Evolutionary conservation across 1,284 basidiomycete species (phyloP), one percentile per base, ranked within the genome.

Genomic region (Ceratobasidium sp.): DNA sequence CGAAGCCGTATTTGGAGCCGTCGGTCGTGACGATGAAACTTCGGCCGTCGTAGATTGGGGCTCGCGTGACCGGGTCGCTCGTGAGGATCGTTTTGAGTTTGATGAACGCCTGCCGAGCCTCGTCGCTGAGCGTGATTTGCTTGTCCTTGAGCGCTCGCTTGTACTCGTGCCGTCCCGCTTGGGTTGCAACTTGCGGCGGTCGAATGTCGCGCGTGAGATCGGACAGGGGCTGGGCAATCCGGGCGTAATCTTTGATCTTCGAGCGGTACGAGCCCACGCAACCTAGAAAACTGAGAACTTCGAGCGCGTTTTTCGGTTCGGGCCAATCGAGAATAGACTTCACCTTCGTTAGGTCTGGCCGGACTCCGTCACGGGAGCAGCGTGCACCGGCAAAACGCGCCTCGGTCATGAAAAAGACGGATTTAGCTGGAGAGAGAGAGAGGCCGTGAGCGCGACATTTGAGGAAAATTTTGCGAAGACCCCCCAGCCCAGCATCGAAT

Each of bases 1-100:
- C 85, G 78, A 86, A 86, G 3, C 82, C 84, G 26, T 82, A 79
- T 42, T 81, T 82, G 4, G 82, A 85, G 0, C 84, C 84, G 64
- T 86, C 85, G 0, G 84, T 84, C 0, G 85, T 86, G 26, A 86
- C 59, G 0, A 83, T 82, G 80, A 86, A 87, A 3, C 81, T 80
- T 0, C 82, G 79, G 5, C 79, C 79, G 0, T 85, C 85, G 70
- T 86, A 81, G 83, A 48, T 67, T 64, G 20, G 84, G 82, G 12
- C 70, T 80, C 33, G 75, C 44, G 85, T 78, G 0, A 86, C 79
- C 1, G 85, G 85, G 50, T 85, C 82, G 28, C 80, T 79, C 20
- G 81, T 82, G 2, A 86, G 78, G 0, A 78, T 50, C 2, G 71
- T 73, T 68, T 86, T 86, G 26, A 85, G 78, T 1, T 66, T 77